Conservation (phyloP, 768 basidiomycete genomes). For the Psilocybe subaeruginosa region DNA sequence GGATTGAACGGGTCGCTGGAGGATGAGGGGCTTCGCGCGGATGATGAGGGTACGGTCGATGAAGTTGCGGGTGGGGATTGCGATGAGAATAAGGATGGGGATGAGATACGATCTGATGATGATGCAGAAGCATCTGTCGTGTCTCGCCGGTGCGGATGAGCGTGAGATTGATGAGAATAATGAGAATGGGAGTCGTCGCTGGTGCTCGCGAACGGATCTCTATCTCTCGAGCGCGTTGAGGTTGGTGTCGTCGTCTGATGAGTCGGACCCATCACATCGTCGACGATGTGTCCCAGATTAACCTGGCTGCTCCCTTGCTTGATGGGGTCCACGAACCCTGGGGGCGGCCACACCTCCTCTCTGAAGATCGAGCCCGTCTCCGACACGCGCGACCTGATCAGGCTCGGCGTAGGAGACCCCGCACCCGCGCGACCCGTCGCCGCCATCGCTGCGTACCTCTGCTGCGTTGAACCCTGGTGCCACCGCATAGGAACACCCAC, state of each 20-base stretch:
- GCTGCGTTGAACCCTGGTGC: not conserved
- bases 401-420: slow-evolving; percentile 35
- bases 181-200: not conserved
- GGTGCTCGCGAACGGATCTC: not conserved
- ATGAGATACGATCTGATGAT: not conserved
- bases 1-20: slow-evolving; percentile 16
- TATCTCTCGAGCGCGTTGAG: no score
- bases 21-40: no score
- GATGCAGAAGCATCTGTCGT: slow-evolving; percentile 10
- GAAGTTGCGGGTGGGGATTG: no score
- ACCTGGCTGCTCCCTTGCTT: slow-evolving; percentile 32
- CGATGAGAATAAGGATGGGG: not conserved
- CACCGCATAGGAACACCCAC: slow-evolving; percentile 7
- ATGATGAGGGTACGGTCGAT: no score
- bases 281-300: slow-evolving; percentile 43
- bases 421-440: slow-evolving; percentile 2
- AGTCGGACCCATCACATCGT: slow-evolving; percentile 52
- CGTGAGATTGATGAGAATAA: no score
- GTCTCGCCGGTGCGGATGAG: slow-evolving; percentile 10
- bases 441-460: no score
- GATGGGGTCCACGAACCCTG: slow-evolving; percentile 44
- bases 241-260: not conserved
- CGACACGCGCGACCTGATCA: slow-evolving; percentile 41
- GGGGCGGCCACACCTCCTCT: slow-evolving; percentile 51
- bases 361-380: slow-evolving; percentile 50